Percentiles rank a stretch among this genome's conserved stretches.
phyloP scores from a whole-genome alignment of 2,329 filamentous ascomycete species.

The Colletotrichum liaoningense region DNA sequence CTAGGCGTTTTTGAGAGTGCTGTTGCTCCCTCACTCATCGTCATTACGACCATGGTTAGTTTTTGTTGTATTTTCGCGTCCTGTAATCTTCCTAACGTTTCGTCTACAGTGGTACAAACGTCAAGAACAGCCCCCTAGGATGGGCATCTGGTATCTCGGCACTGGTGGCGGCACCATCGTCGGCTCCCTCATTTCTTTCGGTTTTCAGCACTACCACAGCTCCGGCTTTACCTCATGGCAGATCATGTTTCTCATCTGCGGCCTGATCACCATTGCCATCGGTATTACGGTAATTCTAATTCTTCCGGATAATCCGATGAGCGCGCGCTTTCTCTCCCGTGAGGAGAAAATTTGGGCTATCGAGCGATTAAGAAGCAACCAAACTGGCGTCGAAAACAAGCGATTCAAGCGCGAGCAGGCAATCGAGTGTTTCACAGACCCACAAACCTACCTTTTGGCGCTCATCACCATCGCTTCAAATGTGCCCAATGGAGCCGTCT shows the following conservation, averaged over 20 bases:
- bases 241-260: constrained; percentile 71
- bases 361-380: constrained; percentile 79
- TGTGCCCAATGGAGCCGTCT: constrained; percentile 72
- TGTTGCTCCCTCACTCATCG: constrained; percentile 56
- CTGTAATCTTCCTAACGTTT: too few relatives aligned
- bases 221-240: constrained; percentile 48
- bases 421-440: constrained; percentile 59
- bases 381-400: constrained; percentile 80
- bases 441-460: constrained; percentile 70
- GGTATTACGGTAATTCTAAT: constrained; percentile 69
- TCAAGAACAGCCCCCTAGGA: constrained; percentile 70
- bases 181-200: constrained; percentile 66
- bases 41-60: constrained; percentile 54
- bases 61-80: too few relatives aligned
- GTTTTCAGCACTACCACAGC: constrained; percentile 63
- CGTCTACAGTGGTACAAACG: constrained; percentile 53
- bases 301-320: constrained; percentile 67
- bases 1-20: constrained; percentile 39
- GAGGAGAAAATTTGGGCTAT: constrained; percentile 75
- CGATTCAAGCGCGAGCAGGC: constrained; percentile 77
- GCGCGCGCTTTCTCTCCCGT: constrained; percentile 65
- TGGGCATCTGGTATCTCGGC: constrained; percentile 74
- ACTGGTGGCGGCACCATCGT: constrained; percentile 69
- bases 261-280: constrained; percentile 68
- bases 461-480: constrained; percentile 71